Conservation (phyloP, 805 yeast species). For the Wilhelminamyces savonicus region DNA sequence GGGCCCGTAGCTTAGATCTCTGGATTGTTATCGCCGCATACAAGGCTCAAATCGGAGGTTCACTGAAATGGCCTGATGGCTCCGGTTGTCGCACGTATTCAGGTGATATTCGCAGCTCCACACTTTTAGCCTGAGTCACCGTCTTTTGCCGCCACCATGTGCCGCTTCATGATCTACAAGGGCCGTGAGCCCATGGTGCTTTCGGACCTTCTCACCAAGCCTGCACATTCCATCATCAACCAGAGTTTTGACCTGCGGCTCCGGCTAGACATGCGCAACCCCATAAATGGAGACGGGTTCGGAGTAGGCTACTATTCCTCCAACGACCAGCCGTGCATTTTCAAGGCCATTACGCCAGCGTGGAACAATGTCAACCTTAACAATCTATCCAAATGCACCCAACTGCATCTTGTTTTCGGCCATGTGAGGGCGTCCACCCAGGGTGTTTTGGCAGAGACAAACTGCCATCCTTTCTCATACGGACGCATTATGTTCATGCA, state of each 20-base stretch:
- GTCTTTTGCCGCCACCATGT: constrained; percentile 43
- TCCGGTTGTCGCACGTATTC: too few relatives aligned
- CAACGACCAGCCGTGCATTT: constrained; percentile 76
- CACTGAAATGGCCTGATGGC: too few relatives aligned
- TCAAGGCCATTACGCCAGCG: constrained; percentile 94
- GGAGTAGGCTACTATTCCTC: constrained; percentile 85
- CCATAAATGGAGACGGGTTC: constrained; percentile 97
- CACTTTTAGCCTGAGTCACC: too few relatives aligned
- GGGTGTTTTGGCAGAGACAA: constrained; percentile 89
- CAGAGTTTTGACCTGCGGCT: constrained; percentile 90
- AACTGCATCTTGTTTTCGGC: constrained; percentile 79
- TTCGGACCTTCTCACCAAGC: constrained; percentile 82
- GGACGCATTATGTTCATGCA: constrained; percentile 94
- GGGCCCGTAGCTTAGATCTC: too few relatives aligned
- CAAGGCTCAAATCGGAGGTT: too few relatives aligned
- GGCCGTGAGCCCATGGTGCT: constrained; percentile 85
- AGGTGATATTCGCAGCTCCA: too few relatives aligned
- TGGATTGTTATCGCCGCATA: too few relatives aligned
- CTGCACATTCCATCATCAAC: constrained; percentile 95
- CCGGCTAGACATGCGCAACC: constrained; percentile 81
- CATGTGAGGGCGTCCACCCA: constrained; percentile 96
- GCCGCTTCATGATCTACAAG: constrained; percentile 86
- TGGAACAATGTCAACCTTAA: constrained; percentile 95
- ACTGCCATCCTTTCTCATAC: constrained; percentile 93
- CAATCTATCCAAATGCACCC: constrained; percentile 80